phyloP scores from a whole-genome alignment of 179 eudicot genomes.

The Heliamphora pulchella region DNA sequence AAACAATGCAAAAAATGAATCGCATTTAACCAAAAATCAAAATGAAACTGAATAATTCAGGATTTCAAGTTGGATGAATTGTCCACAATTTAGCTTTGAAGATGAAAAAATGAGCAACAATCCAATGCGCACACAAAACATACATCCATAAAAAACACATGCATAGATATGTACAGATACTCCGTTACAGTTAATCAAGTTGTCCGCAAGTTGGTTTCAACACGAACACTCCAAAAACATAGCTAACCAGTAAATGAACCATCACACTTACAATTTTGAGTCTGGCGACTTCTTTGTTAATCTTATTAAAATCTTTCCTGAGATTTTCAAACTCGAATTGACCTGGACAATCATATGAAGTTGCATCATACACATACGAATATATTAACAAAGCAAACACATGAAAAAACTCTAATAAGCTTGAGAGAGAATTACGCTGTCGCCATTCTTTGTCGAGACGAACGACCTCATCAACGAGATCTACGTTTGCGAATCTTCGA shows the following conservation, averaged over 20 bases:
- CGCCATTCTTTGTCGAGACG: slow-evolving; percentile 70
- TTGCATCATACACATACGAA: neutral
- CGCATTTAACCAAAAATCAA: too few relatives aligned
- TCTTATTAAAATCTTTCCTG: slow-evolving; percentile 61
- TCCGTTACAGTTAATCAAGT: too few relatives aligned
- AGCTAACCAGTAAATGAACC: neutral
- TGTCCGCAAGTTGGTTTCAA: too few relatives aligned
- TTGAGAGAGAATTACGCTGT: slow-evolving; percentile 27
- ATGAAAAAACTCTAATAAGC: neutral
- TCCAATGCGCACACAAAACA: too few relatives aligned
- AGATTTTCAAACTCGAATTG: slow-evolving; percentile 75
- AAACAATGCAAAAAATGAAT: too few relatives aligned
- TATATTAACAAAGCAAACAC: neutral
- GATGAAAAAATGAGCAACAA: too few relatives aligned
- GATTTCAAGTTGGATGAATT: too few relatives aligned
- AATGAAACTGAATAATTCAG: too few relatives aligned
- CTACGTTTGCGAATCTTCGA: slow-evolving; percentile 59
- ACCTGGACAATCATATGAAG: slow-evolving; percentile 28
- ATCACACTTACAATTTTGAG: slow-evolving; percentile 57
- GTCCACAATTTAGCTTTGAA: too few relatives aligned
- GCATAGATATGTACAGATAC: too few relatives aligned
- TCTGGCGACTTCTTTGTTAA: slow-evolving; percentile 55
- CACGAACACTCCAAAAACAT: neutral
- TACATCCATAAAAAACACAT: too few relatives aligned
- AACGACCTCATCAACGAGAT: slow-evolving; percentile 63